Base-by-base conservation (phyloP, 805 yeast genomes). In the Barnettozyma pratensis region DNA sequence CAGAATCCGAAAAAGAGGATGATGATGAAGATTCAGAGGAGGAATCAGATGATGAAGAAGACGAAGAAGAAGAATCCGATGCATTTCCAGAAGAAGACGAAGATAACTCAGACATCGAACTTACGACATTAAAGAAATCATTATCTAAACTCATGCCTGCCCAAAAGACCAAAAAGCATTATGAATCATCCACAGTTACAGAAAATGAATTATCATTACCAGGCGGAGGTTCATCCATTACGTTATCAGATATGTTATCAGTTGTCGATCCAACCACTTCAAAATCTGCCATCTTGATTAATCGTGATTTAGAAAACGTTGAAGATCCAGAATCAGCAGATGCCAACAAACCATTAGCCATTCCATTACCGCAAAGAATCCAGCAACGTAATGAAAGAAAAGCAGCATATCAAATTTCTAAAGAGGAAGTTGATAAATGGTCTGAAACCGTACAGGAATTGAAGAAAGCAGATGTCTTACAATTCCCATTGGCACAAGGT, bases 401-500 rank as follows among this genome's bases (percentile, higher is more conserved):
- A 49, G 97, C 92, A 2, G 98, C 99, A 0, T 91, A 87, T 64
- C 95, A 87, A 49, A 77, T 94, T 34, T 81, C 97, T 41, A 89
- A 84, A 56, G 85, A 84, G 39, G 96, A 94, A 62, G 87, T 92
- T 6, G 75, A 80, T 50, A 86, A 85, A 66, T 94, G 99, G 98
- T 79, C 82, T 47, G 96, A 90, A 44, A 79, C 84, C 1, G 88
- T 94, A 27, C 80, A 81, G 52, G 77, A 79, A 48, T 86, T 87
- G 58, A 80, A 96, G 57, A 80, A 81, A 51, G 94, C 96, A 1
- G 97, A 91, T 60, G 90, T 86, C 49, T 68, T 94, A 44, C 75
- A 79, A 47, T 92, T 92, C 64, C 94, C 96, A 14, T 62, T 85
- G 59, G 75, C 78, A 44, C 72, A 64, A 1, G 69, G 59, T n/a